Conservation (phyloP, 352 stramenopile species). For the Phytophthora pseudosyringae region DNA sequence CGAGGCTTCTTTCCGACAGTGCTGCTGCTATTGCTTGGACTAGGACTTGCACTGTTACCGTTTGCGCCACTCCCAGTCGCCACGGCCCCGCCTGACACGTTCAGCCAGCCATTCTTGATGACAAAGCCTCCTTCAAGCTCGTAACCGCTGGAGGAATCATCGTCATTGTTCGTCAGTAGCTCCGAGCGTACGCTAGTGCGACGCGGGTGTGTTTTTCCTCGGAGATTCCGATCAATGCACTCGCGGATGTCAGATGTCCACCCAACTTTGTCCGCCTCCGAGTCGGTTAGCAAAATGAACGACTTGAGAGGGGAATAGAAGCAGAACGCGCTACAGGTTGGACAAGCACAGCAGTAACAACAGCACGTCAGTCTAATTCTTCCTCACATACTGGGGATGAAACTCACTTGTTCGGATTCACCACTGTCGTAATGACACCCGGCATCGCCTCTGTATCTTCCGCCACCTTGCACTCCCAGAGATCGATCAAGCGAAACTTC, state of each 20-base stretch:
- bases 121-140: constrained; percentile 74
- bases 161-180: constrained; percentile 67
- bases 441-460: constrained; percentile 75
- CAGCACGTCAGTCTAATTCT: constrained; percentile 8
- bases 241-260: constrained; percentile 76
- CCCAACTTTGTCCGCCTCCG: constrained; percentile 59
- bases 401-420: constrained; percentile 73
- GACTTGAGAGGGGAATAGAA: constrained; percentile 89
- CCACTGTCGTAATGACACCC: constrained; percentile 67
- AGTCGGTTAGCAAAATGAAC: constrained; percentile 81
- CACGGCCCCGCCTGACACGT: constrained; percentile 55
- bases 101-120: constrained; percentile 90
- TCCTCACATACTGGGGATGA: constrained; percentile 3
- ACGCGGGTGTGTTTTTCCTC: constrained; percentile 53
- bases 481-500: constrained; percentile 82
- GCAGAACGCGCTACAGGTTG: constrained; percentile 69
- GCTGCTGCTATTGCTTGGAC: constrained; percentile 19
- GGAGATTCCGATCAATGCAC: constrained; percentile 64
- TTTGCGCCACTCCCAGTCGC: constrained; percentile 4
- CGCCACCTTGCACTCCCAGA: constrained; percentile 82
- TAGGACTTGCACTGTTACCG: constrained; percentile 12
- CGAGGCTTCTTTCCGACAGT: constrained; percentile 42
- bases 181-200: constrained; percentile 70
- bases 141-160: constrained; percentile 64
- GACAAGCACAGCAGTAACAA: constrained; percentile 9